Conservation (phyloP, 306 rosid genomes). For the Cucurbita ficifolia region DNA sequence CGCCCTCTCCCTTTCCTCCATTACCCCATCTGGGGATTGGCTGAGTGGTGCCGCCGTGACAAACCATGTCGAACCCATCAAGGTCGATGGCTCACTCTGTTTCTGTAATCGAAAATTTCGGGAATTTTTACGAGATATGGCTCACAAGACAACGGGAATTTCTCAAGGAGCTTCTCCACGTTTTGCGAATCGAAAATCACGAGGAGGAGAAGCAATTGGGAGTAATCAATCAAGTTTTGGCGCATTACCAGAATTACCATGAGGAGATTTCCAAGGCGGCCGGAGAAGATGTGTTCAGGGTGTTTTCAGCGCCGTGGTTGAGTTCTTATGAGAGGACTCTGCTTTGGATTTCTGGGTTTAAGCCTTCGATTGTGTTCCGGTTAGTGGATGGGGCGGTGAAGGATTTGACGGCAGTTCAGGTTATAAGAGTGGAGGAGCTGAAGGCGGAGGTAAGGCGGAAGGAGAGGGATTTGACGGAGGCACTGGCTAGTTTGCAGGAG, state of each 20-base stretch:
- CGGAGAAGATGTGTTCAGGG: constrained; percentile 15
- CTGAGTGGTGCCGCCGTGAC: not conserved
- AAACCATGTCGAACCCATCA: not conserved
- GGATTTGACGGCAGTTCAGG: constrained; percentile 11
- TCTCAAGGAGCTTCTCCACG: not conserved
- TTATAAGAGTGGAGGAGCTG: not conserved
- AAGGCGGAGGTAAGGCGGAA: constrained; percentile 4
- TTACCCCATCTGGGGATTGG: not conserved
- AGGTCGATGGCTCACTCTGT: not conserved
- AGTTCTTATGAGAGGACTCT: constrained; percentile 17
- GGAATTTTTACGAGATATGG: not conserved
- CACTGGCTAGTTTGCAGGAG: constrained; percentile 25
- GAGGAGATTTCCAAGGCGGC: constrained; percentile 8
- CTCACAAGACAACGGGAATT: not conserved
- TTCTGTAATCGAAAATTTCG: not conserved
- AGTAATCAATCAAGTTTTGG: constrained; percentile 17
- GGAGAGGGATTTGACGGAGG: constrained; percentile 15
- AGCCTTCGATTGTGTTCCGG: constrained; percentile 13
- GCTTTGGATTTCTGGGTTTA: constrained; percentile 30
- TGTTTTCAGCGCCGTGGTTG: constrained; percentile 28
- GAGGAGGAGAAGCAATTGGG: not conserved
- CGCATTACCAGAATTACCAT: constrained; percentile 25
- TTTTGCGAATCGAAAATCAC: not conserved
- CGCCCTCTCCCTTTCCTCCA: not conserved
- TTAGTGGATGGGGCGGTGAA: constrained; percentile 7